These are phyloP conservation scores for Suillus cothurnatus DNA, from an alignment of 768 basidiomycete genomes.

Conservation along the genomic window DNA sequence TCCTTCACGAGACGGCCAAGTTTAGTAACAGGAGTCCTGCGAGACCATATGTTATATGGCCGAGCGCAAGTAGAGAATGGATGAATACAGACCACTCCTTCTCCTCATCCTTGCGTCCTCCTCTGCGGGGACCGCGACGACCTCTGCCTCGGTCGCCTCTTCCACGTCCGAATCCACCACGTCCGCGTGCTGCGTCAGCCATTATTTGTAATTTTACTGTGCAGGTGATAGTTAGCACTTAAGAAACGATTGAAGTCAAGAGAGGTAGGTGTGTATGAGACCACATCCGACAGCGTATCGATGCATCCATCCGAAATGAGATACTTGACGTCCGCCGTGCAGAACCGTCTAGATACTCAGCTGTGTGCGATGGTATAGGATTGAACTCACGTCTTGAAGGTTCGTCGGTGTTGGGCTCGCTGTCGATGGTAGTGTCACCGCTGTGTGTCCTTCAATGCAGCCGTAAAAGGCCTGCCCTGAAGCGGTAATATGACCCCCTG, in stretches of 20 bases:
- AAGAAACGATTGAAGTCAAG: slow-evolving; percentile 2
- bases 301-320: slow-evolving; percentile 49
- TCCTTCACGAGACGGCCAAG: slow-evolving; percentile 99
- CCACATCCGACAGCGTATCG: slow-evolving; percentile 42
- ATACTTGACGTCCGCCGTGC: background rate
- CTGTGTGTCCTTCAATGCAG: background rate
- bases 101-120: slow-evolving; percentile 99
- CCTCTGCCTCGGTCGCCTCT: slow-evolving; percentile 69
- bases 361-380: background rate
- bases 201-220: slow-evolving; percentile 44
- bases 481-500: slow-evolving; percentile 17
- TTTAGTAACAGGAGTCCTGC: slow-evolving; percentile 96
- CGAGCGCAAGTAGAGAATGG: slow-evolving; percentile 5
- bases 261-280: background rate
- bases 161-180: slow-evolving; percentile 89
- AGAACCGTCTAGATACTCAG: background rate
- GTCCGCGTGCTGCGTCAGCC: slow-evolving; percentile 92
- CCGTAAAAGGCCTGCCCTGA: slow-evolving; percentile 31
- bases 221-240: slow-evolving; percentile 29
- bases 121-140: slow-evolving; percentile 84
- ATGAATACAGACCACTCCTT: slow-evolving; percentile 86
- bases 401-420: slow-evolving; percentile 22
- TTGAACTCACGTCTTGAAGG: slow-evolving; percentile 42
- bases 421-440: slow-evolving; percentile 17
- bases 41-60: slow-evolving; percentile 13